Base-by-base conservation (phyloP, 2,329 filamentous ascomycete genomes). In the Penicillium sclerotiorum region DNA sequence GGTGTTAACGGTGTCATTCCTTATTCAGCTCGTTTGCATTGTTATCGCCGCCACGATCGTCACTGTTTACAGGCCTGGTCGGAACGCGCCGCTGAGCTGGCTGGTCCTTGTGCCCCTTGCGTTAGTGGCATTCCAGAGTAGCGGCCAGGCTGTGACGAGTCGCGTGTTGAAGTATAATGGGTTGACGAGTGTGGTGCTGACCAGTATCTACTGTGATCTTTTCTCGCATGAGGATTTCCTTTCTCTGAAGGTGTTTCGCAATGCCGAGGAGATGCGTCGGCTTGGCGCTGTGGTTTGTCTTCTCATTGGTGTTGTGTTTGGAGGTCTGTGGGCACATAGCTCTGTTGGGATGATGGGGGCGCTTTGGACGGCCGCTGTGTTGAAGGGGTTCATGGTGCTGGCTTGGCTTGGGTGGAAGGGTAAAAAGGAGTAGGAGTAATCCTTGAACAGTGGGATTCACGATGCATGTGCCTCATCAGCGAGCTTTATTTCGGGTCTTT, bases 121-220 rank as follows among this genome's bases (percentile, higher is more conserved):
- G 1, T 73, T 90, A 7, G 78, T 91, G 5, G 86, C 87, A 1
- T 89, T 93, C 61, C 89, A 93, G 73, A 86, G 84, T 56, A 87
- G 86, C 47, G 89, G 88, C 0, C 89, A 93, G 66, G 88, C 88
- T 1, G 85, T 91, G n/a, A 82, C 83, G 0, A 89, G 86, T 60
- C 75, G 88, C 3, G 84, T 87, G 0, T 70, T 93, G 52, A 80
- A 84, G 60, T 87, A 85, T 64, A 85, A 84, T 50, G 83, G 85
- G 2, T 73, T 93, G 17, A 91, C 88, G 0, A 90, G 86, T 53
- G 88, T 91, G 13, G 89, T 92, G 3, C 71, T 94, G 51, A 93
- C 89, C 1, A 90, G 87, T 65, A 85, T 89, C 54, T 93, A 92
- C 73, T 91, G 88, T 64, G 89, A 93, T 66, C 64, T 93, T 17